phyloP scores from a whole-genome alignment of 169 alveolate species.

The Besnoitia besnoiti region DNA sequence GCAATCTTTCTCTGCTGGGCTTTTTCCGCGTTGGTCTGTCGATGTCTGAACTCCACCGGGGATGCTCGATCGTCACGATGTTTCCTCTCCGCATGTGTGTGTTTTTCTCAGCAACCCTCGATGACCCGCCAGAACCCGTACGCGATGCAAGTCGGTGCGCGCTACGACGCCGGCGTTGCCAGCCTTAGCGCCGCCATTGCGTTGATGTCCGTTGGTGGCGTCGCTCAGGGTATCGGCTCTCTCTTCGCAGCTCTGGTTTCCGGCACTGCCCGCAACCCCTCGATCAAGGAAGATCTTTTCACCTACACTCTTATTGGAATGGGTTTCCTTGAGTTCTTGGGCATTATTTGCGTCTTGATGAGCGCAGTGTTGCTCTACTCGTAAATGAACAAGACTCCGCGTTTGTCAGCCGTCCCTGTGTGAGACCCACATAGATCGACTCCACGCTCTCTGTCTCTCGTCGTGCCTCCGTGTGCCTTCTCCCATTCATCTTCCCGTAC shows the following conservation, averaged over 20 bases:
- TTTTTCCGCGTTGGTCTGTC: no score
- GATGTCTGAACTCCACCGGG: no score
- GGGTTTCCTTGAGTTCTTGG: conserved; percentile 91
- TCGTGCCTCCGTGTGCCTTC: no score
- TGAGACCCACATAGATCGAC: no score
- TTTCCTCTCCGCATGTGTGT: background rate
- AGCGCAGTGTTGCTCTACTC: conserved; percentile 88
- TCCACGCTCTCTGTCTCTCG: no score
- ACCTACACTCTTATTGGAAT: conserved; percentile 90
- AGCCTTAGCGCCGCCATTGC: conserved; percentile 75
- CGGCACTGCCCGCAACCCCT: conserved; percentile 91
- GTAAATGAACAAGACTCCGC: conserved; percentile 48
- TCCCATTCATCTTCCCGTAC: no score
- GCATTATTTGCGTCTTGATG: conserved; percentile 88
- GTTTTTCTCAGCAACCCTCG: background rate
- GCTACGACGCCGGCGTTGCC: conserved; percentile 70
- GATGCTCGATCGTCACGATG: no score
- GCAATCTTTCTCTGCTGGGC: no score
- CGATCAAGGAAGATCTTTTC: conserved; percentile 88
- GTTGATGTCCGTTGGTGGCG: conserved; percentile 74
- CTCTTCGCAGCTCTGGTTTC: conserved; percentile 89
- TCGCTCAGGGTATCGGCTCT: conserved; percentile 92
- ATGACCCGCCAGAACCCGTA: conserved; percentile 31
- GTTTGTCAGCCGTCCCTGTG: no score
- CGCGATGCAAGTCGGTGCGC: conserved; percentile 35